Conservation (phyloP, 2,329 filamentous ascomycete genomes). For the Diaporthe vaccinii region DNA sequence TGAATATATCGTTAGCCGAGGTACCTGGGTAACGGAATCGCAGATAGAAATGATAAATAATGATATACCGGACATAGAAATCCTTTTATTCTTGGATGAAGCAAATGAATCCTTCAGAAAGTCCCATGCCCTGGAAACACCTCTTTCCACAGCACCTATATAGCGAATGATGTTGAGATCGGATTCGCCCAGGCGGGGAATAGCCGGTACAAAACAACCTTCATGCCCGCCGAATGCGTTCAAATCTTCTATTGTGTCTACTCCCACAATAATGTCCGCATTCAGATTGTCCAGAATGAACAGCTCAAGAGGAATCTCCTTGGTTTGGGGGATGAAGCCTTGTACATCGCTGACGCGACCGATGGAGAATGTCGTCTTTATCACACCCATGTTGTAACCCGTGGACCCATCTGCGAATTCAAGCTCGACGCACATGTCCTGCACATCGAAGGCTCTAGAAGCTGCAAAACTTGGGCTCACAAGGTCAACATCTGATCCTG, state of each 20-base stretch:
- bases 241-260: not conserved
- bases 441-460: not conserved
- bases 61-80: not conserved
- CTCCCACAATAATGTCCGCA: not conserved
- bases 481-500: not conserved
- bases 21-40: no score
- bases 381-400: not conserved
- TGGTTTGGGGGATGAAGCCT: not conserved
- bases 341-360: not conserved
- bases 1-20: not conserved
- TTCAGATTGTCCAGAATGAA: not conserved
- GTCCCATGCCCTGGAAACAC: not conserved
- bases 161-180: not conserved
- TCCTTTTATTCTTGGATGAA: not conserved
- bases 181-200: not conserved
- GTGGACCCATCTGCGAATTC: not conserved
- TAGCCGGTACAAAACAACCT: not conserved
- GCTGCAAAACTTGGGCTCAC: not conserved
- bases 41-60: no score
- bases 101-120: not conserved
- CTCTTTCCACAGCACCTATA: not conserved
- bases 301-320: not conserved
- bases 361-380: not conserved
- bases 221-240: not conserved
- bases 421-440: not conserved